Evolutionary conservation across 1,284 basidiomycete genomes (phyloP), one percentile per base, ranked within the genome.

Genomic region (Microbotryomycetes sp.): DNA sequence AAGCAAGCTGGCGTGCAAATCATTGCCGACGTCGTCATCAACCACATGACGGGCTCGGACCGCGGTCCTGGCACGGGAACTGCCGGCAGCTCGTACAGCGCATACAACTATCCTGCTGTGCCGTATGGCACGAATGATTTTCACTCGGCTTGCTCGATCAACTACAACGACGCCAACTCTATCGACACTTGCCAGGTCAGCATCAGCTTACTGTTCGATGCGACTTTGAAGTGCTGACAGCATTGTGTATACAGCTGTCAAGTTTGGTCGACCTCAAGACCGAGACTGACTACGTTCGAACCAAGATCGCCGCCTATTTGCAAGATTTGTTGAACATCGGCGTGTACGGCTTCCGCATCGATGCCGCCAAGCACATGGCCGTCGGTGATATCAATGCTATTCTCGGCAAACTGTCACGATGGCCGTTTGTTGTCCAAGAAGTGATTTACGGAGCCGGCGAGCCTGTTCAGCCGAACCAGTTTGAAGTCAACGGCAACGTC

Each of bases 281-380:
- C 68, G 2, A 79, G 78, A 61, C 76, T 85, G 3, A 81, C 58
- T 81, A 82, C 61, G 83, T 86, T 23, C 66, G 83, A 81, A 61
- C 75, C 83, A 21, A 57, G 7, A 78, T 86, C 1, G 83, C 83
- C 0, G 65, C 75, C 18, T 85, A 85, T 71, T 81, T 71, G 3
- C 84, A 85, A 65, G 83, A 86, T 46, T 21, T 53, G 31, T 2
- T 54, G 2, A 24, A 11, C 1, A 75, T 86, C 13, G 85, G 84
- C 2, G 79, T 82, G 2, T 83, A 83, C 68, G 85, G 85, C 0
- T 74, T 87, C 45, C 79, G 85, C 0, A 73, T 86, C 41, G 85
- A 87, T 72, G 84, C 85, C 7, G 79, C 84, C 0, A 86, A 86
- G 74, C 80, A 67, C 16, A 41, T 63, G 61, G 1, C 68, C 57